A percentile compares a stretch with the other conserved stretches of the same genome.
phyloP scores from a whole-genome alignment of 345 rosid species.

The Lepidium aucheri region DNA sequence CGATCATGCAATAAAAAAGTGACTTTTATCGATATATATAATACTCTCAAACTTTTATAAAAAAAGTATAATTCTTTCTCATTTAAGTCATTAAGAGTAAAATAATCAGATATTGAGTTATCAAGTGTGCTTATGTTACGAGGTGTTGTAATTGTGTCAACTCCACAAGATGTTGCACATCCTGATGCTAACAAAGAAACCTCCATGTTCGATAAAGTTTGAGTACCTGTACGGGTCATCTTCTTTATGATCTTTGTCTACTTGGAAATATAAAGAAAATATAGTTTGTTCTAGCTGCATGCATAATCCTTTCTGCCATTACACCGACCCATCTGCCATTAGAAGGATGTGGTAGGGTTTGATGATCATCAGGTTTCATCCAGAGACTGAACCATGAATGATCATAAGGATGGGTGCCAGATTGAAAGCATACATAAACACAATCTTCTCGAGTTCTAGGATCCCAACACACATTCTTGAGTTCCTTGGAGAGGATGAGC shows the following conservation, averaged over 20 bases:
- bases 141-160: slow-evolving; percentile 94
- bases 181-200: slow-evolving; percentile 86
- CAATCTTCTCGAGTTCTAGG: not conserved
- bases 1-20: no score
- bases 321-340: not conserved
- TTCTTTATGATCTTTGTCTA: not conserved
- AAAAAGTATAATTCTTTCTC: no score
- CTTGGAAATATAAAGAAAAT: not conserved
- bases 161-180: slow-evolving; percentile 94
- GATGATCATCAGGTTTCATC: not conserved
- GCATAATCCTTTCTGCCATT: no score
- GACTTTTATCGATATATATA: no score
- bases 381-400: not conserved
- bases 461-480: not conserved
- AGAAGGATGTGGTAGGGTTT: not conserved
- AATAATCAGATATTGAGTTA: no score
- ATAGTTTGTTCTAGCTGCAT: no score
- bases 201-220: slow-evolving; percentile 84
- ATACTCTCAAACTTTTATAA: no score
- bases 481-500: not conserved
- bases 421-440: not conserved
- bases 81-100: no score
- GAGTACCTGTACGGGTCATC: slow-evolving; percentile 71
- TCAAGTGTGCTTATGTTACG: slow-evolving; percentile 3
- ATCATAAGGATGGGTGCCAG: not conserved